Conservation (phyloP, 2,329 filamentous ascomycete genomes). For the Fusarium sp. region DNA sequence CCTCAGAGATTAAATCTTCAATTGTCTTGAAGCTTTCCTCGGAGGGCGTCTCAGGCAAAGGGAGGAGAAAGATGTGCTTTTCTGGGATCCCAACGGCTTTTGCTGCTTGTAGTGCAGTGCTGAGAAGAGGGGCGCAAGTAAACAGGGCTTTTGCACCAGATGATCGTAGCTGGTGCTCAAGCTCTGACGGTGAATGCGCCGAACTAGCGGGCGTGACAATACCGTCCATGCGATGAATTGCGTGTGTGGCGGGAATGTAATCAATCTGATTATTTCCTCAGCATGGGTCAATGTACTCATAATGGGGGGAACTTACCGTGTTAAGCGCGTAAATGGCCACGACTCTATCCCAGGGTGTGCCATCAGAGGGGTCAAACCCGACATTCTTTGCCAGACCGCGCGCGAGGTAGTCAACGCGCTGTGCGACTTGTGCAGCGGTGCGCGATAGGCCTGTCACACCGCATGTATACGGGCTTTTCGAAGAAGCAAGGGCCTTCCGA, state of each 20-base stretch:
- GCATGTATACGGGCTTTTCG: constrained; percentile 80
- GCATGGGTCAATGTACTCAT: fast-evolving
- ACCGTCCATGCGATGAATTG: constrained; percentile 79
- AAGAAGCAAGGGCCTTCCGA: constrained; percentile 67
- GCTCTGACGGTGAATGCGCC: constrained; percentile 76
- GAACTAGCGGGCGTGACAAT: constrained; percentile 81
- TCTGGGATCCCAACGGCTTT: constrained; percentile 72
- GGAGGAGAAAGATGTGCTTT: constrained; percentile 75
- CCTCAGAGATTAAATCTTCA: constrained; percentile 74
- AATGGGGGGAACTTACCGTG: constrained; percentile 63
- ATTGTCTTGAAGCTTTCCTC: constrained; percentile 70
- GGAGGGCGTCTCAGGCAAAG: constrained; percentile 64
- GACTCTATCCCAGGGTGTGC: constrained; percentile 85
- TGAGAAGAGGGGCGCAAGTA: constrained; percentile 75
- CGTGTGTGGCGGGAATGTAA: constrained; percentile 80
- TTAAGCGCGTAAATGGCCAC: constrained; percentile 82
- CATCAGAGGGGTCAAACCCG: constrained; percentile 76
- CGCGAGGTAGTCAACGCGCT: constrained; percentile 77
- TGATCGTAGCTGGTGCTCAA: constrained; percentile 78
- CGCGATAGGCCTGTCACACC: constrained; percentile 78
- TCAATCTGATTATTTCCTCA: constrained; percentile 68
- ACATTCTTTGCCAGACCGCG: constrained; percentile 74
- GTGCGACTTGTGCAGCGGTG: constrained; percentile 71
- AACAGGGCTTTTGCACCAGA: constrained; percentile 79
- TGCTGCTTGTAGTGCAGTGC: constrained; percentile 74